Percentiles rank a stretch among this genome's conserved stretches.
phyloP scores from a whole-genome alignment of 2,329 filamentous ascomycete species.

The Fusarium clavum region DNA sequence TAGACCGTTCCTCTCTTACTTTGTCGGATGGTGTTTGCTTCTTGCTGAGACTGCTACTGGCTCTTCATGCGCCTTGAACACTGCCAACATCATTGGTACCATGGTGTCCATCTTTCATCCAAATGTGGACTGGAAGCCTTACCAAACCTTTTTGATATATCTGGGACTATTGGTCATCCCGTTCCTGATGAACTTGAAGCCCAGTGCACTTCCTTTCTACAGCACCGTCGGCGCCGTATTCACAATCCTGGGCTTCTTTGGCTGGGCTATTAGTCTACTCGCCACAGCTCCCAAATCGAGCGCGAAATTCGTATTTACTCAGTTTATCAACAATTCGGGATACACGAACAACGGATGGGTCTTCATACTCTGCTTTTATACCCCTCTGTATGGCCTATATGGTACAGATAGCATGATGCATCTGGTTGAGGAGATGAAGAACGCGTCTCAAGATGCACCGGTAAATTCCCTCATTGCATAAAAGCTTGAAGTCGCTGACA shows the following conservation, averaged over 20 bases:
- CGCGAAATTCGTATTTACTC: constrained; percentile 10
- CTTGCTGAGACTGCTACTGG: constrained; percentile 13
- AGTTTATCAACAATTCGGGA: constrained; percentile 26
- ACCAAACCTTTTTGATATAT: constrained; percentile 22
- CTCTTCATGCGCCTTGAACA: constrained; percentile 14
- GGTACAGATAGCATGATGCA: constrained; percentile 28
- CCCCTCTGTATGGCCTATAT: constrained; percentile 10
- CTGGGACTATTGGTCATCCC: background rate
- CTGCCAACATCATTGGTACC: constrained; percentile 6
- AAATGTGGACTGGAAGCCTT: constrained; percentile 17
- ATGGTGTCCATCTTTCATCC: constrained; percentile 21
- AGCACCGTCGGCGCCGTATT: constrained; percentile 19
- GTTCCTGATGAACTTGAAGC: constrained; percentile 13
- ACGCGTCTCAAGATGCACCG: constrained; percentile 14
- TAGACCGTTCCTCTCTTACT: constrained; percentile 2
- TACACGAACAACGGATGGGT: constrained; percentile 20
- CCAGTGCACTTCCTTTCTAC: constrained; percentile 15
- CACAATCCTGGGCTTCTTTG: constrained; percentile 20
- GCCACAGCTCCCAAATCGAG: constrained; percentile 4
- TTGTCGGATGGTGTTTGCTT: constrained; percentile 19
- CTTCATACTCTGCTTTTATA: constrained; percentile 16
- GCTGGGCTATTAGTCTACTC: constrained; percentile 13
- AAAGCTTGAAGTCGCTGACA: background rate
- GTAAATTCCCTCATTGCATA: background rate
- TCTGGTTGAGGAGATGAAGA: constrained; percentile 29